Evolutionary conservation across 176 grass and related monocot genomes (phyloP).

Genomic region (Olyra latifolia): DNA sequence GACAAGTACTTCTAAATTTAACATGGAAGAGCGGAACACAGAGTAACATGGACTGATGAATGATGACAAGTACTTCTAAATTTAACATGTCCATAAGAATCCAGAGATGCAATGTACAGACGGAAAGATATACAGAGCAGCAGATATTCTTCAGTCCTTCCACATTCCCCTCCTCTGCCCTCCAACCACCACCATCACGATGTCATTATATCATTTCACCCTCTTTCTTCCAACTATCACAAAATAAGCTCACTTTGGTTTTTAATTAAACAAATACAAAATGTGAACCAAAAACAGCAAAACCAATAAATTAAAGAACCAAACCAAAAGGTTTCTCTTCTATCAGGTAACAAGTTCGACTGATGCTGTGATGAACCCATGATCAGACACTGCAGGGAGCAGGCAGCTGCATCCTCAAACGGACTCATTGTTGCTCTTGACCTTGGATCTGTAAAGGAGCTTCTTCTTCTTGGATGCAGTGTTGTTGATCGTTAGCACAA

Average conservation of each 20-base stretch:
- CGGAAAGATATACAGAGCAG: constrained; percentile 74
- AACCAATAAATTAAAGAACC: constrained; percentile 67
- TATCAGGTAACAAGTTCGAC: constrained; percentile 13
- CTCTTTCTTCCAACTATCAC: constrained; percentile 44
- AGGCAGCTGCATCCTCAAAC: neutral
- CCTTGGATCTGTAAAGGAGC: constrained; percentile 88
- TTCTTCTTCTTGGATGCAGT: constrained; percentile 92
- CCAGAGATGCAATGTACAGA: constrained; percentile 73
- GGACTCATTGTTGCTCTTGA: constrained; percentile 62
- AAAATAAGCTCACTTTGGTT: constrained; percentile 63
- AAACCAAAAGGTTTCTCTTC: constrained; percentile 48
- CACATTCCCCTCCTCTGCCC: neutral
- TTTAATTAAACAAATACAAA: constrained; percentile 65
- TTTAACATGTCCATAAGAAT: constrained; percentile 43
- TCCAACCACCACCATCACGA: constrained; percentile 48
- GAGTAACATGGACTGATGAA: constrained; percentile 42
- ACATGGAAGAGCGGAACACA: neutral
- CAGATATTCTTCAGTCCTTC: constrained; percentile 29
- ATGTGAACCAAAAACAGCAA: constrained; percentile 45
- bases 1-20: constrained; percentile 38
- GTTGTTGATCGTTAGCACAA: constrained; percentile 73
- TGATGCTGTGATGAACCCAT: constrained; percentile 11
- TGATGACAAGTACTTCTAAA: constrained; percentile 41
- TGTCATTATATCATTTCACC: constrained; percentile 35
- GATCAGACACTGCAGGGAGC: constrained; percentile 10